These are phyloP conservation scores for Cryphonectria carpinicola DNA, from an alignment of 2,329 filamentous ascomycete genomes.

Conservation along the genomic window DNA sequence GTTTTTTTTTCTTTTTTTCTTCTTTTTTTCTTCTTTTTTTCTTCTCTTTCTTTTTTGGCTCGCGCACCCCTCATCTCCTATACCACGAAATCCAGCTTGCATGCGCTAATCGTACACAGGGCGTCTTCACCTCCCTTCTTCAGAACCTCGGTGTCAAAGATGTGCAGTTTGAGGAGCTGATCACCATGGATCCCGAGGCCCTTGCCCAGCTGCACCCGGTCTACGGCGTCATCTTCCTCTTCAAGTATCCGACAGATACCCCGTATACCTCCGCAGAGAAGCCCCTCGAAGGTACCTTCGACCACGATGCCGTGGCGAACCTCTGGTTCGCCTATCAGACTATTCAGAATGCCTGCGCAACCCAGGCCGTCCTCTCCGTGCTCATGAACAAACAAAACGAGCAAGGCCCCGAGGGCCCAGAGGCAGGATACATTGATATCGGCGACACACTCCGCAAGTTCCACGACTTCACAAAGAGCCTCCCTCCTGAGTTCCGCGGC, in stretches of 20 bases:
- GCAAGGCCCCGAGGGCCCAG: constrained; percentile 33
- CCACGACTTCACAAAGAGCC: constrained; percentile 83
- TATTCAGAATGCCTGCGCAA: constrained; percentile 98
- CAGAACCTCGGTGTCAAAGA: constrained; percentile 87
- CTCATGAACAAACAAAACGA: constrained; percentile 78
- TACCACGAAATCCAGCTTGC: constrained; percentile 37
- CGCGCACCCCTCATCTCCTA: not conserved
- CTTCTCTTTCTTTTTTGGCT: not conserved
- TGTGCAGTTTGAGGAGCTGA: constrained; percentile 96
- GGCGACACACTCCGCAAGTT: constrained; percentile 74
- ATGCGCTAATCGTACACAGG: constrained; percentile 51
- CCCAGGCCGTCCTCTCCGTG: constrained; percentile 90
- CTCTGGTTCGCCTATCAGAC: constrained; percentile 97
- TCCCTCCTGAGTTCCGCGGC: constrained; percentile 73
- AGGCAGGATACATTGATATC: constrained; percentile 64
- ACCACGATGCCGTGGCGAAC: constrained; percentile 71
- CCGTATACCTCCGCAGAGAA: constrained; percentile 62
- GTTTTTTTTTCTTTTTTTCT: too few relatives aligned
- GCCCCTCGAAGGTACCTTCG: constrained; percentile 82
- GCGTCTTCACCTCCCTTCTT: constrained; percentile 96
- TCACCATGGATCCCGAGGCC: constrained; percentile 80
- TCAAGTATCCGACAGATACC: constrained; percentile 85
- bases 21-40: too few relatives aligned
- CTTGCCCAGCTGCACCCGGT: constrained; percentile 74
- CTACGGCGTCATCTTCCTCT: constrained; percentile 98